Evolutionary conservation across 177 flowering plant species (phyloP), one percentile per base, ranked within the genome.

Genomic region (Viscum album): DNA sequence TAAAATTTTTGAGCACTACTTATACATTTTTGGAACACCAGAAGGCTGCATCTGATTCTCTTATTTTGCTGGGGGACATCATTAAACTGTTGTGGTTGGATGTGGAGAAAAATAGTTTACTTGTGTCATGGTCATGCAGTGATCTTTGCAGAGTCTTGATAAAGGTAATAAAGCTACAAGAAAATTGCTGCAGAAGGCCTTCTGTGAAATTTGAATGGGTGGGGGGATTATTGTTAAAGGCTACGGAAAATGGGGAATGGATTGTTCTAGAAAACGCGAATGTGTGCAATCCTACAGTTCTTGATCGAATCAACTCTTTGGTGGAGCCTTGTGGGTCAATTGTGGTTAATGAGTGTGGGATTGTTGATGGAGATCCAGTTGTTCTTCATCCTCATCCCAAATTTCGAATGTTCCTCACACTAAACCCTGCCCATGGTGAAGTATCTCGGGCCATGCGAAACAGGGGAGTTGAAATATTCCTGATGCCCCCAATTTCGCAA

Each of bases 241-340:
- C 99, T 60, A 81, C 90, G 52, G 97, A 92, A 70, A 85, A 77
- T 75, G 99, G 99, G 33, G 97, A 95, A 66, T 95, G 99, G 99
- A 74, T 95, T 72, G 84, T 95, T 66, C 81, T 95, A 29, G 96
- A 95, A 77, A 88, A 90, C 72, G 99, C 99, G 50, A 95, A 92
- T 80, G 85, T 89, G 54, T 95, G 99, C 78, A 95, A 88, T 75
- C 99, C 99, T 70, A 92, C 99, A 78, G 98, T 95, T 78, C 99
- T 95, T 75, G 99, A 95, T 73, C 84, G 99, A 80, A 85, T 95
- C 68, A 95, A 95, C 78, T 95, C 98, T 60, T 85, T 95, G 72
- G 96, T 89, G 79, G 99, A 95, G 73, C 83, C 89, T 66, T 70
- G 78, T 63, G 97, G 97, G 47, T 81, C 95, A 29, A 90, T 95